phyloP scores from a whole-genome alignment of 148 eudicot species.

The Silene uniflora region DNA sequence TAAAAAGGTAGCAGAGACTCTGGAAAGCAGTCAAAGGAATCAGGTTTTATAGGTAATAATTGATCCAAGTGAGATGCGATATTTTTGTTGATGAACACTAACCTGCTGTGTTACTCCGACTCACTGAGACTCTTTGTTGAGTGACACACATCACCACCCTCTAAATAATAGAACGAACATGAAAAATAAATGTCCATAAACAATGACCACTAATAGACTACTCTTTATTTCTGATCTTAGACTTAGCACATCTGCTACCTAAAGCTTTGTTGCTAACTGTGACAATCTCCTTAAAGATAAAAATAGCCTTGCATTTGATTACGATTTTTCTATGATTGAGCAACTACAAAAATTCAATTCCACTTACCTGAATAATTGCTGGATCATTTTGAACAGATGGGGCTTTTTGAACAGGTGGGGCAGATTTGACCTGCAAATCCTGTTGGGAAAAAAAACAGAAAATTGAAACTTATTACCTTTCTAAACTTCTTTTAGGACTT shows the following conservation, averaged over 20 bases:
- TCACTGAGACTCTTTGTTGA: too few relatives aligned
- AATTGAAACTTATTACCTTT: not conserved
- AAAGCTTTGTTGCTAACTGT: not conserved
- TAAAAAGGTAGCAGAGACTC: not conserved
- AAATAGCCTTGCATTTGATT: not conserved
- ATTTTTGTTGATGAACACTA: too few relatives aligned
- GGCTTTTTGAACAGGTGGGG: conserved; percentile 42
- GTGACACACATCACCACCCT: not conserved
- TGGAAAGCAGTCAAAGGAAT: not conserved
- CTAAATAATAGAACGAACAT: not conserved
- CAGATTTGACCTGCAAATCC: conserved; percentile 62
- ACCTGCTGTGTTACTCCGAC: too few relatives aligned
- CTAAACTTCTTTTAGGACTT: not conserved
- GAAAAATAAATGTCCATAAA: not conserved
- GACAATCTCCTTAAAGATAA: not conserved
- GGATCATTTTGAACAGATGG: conserved; percentile 47
- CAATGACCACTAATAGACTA: not conserved
- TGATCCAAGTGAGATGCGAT: too few relatives aligned
- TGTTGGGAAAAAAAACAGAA: conserved; percentile 20
- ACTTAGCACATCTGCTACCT: not conserved
- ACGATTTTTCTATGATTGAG: not conserved
- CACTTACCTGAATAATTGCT: conserved; percentile 56
- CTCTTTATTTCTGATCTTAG: not conserved
- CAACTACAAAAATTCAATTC: not conserved
- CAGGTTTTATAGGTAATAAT: not conserved